Conservation (phyloP, 768 basidiomycete species). For the Clitopilus passeckerianus region DNA sequence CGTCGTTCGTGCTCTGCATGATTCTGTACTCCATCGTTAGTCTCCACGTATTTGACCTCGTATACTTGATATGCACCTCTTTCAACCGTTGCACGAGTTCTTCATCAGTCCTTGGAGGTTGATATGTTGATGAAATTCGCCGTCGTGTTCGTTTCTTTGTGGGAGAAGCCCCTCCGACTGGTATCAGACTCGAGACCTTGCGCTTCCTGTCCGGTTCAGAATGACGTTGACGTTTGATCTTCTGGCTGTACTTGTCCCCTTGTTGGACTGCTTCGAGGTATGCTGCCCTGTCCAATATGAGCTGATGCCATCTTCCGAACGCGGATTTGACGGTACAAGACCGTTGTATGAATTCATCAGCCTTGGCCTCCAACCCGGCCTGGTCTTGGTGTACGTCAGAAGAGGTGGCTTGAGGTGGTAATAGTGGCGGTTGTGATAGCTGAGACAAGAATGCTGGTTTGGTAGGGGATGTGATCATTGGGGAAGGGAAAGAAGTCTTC, state of each 20-base stretch:
- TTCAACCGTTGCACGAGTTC: conserved; percentile 61
- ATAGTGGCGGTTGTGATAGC: neutral
- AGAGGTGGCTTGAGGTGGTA: conserved; percentile 14
- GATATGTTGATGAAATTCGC: conserved; percentile 40
- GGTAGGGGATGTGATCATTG: conserved; percentile 6
- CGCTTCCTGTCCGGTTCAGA: conserved; percentile 26
- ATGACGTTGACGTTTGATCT: conserved; percentile 24
- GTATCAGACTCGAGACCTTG: conserved; percentile 17
- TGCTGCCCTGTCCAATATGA: conserved; percentile 37
- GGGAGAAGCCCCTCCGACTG: neutral
- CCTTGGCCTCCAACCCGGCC: conserved; percentile 33
- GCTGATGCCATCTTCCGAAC: conserved; percentile 44
- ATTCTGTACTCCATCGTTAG: conserved; percentile 40
- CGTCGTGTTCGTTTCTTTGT: conserved; percentile 36
- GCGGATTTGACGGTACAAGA: conserved; percentile 30
- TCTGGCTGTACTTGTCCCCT: conserved; percentile 58
- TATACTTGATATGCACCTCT: conserved; percentile 44
- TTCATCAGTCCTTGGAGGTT: conserved; percentile 55
- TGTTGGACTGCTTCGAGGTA: conserved; percentile 60
- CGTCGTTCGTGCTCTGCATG: conserved; percentile 65
- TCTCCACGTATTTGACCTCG: conserved; percentile 9
- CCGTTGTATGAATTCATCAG: conserved; percentile 33
- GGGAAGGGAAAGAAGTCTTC: neutral
- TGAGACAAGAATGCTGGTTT: neutral
- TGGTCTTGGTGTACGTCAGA: conserved; percentile 17